Conservation (phyloP, 31 red algal species). For the Endocladia muricata region DNA sequence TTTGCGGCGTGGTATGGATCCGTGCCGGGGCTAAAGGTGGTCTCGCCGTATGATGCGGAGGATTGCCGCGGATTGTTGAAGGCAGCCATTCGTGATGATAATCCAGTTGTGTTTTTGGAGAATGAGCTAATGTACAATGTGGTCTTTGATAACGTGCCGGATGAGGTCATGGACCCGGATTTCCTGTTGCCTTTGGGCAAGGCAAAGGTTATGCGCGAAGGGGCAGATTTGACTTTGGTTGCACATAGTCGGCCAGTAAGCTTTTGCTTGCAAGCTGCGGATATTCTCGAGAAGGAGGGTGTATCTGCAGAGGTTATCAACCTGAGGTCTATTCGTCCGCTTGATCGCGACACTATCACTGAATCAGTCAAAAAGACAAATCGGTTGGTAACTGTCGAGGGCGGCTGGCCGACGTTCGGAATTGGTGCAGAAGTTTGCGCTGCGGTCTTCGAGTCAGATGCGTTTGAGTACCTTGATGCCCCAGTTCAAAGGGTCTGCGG, state of each 20-base stretch:
- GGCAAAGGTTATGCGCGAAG: constrained; percentile 92
- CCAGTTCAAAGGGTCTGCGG: constrained; percentile 89
- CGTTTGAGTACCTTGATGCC: constrained; percentile 97
- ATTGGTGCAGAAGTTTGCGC: constrained; percentile 92
- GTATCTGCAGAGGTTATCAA: constrained; percentile 98
- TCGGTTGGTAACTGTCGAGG: constrained; percentile 91
- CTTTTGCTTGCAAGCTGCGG: constrained; percentile 75
- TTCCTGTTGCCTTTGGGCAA: constrained; percentile 92
- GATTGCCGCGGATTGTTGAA: constrained; percentile 92
- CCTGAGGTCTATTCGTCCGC: constrained; percentile 91
- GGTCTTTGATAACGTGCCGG: constrained; percentile 68
- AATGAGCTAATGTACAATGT: constrained; percentile 97
- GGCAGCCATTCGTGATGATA: constrained; percentile 85
- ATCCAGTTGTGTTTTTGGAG: constrained; percentile 94
- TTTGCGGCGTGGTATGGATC: constrained; percentile 89
- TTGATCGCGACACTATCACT: constrained; percentile 84
- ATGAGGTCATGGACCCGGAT: constrained; percentile 77
- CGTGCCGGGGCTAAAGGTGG: constrained; percentile 96
- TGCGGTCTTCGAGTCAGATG: constrained; percentile 87
- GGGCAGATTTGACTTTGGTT: constrained; percentile 89
- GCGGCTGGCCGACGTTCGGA: constrained; percentile 87
- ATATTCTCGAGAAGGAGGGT: constrained; percentile 74
- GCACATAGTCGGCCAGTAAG: constrained; percentile 66
- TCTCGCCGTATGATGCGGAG: constrained; percentile 87
- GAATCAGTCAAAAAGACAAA: constrained; percentile 96